These are phyloP conservation scores for Globisporangium okanoganense DNA, from an alignment of 352 stramenopile species.

Conservation along the genomic window DNA sequence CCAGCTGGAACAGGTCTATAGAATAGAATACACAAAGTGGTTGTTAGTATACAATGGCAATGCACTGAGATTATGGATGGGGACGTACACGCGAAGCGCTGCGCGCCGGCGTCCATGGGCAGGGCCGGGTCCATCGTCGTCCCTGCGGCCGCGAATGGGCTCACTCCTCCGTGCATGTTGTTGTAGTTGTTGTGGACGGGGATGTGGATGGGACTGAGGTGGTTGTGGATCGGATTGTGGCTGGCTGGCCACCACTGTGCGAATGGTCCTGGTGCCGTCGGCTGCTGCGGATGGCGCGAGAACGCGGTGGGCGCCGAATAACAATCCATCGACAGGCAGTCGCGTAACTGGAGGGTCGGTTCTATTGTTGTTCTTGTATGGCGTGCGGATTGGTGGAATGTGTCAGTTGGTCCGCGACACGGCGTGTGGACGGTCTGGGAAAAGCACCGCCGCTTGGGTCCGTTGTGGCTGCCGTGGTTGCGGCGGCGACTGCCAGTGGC, in stretches of 20 bases:
- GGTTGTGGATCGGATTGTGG: neutral
- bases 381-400: neutral
- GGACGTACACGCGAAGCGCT: slow-evolving; percentile 70
- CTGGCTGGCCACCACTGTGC: neutral
- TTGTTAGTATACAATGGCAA: slow-evolving; percentile 2
- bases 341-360: neutral
- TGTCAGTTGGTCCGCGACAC: neutral
- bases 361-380: neutral
- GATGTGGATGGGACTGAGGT: neutral
- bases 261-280: neutral
- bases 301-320: neutral
- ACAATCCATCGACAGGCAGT: too few species aligned
- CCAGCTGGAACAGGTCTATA: slow-evolving; percentile 67
- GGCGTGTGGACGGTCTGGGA: neutral
- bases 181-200: slow-evolving; percentile 2
- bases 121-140: slow-evolving; percentile 11
- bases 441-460: neutral
- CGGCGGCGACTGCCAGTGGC: too few species aligned
- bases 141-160: slow-evolving; percentile 6
- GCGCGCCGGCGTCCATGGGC: slow-evolving; percentile 36
- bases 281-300: neutral
- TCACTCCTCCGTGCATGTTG: slow-evolving; percentile 8
- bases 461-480: neutral
- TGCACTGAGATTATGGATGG: slow-evolving; percentile 3
- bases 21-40: neutral